Base-by-base conservation (phyloP, 805 yeast genomes). In the Monosporozyma aerobia region DNA sequence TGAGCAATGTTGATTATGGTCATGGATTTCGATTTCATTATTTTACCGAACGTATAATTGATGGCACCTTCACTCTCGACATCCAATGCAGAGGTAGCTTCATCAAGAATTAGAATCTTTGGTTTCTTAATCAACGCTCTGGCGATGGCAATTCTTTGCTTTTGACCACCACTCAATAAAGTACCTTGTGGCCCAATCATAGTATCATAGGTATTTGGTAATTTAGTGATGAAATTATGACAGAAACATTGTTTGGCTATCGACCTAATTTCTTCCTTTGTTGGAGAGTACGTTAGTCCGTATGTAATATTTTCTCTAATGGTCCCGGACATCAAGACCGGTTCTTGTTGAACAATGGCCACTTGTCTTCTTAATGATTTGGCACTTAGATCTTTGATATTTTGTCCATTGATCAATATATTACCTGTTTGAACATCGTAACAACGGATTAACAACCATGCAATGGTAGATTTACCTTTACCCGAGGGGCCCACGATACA, bases 1-100 rank as follows among this genome's bases (percentile, higher is more conserved):
- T 92, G 99, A 2, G 98, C 98, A 61, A 94, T 90, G 51, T 95
- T 85, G 45, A 94, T 87, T 2, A 90, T 82, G 0, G 97, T 92
- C 48, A 82, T 69, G 19, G 82, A 73, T 49, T 81, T 79, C 30
- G 81, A 77, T 51, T 73, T 71, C 71, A 80, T 78, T 50, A 90
- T 72, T 46, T 74, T 70, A 33, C 83, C 81, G 56, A 92, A 73
- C 9, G 96, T 90, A 53, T 79, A 79, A 72, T 88, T 87, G 48
- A 94, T 95, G 0, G 92, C 84, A 59, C 86, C 68, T 16, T 84
- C 76, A 63, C 87, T 86, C 39, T 77, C 80, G 0, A 81, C 76
- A 65, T 94, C 99, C 49, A 94, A 72, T 0, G 96, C 87, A 1
- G 97, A 83, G 0, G 98, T 90, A 50, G 92, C 87, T 64, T 94